Percentiles rank a stretch among this genome's conserved stretches.
Conservation (phyloP, 2,329 filamentous ascomycete genomes). For the Diaporthe vaccinii region DNA sequence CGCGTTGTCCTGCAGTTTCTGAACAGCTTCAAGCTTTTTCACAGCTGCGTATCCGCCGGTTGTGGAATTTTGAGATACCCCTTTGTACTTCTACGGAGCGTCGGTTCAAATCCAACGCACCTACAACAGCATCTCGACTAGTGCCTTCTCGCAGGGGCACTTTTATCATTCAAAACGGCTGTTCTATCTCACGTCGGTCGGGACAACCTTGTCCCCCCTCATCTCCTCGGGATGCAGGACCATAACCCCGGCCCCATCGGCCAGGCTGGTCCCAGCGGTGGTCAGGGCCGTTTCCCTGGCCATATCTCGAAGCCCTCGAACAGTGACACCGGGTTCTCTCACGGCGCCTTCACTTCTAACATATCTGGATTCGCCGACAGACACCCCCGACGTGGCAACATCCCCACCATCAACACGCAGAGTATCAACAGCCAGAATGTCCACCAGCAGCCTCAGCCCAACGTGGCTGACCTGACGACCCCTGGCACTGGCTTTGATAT, state of each 20-base stretch:
- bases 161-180: slow-evolving; percentile 81
- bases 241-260: slow-evolving; percentile 73
- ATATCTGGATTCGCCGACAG: slow-evolving; percentile 87
- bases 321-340: slow-evolving; percentile 90
- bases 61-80: slow-evolving; percentile 42
- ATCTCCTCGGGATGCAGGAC: slow-evolving; percentile 93
- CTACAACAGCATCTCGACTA: slow-evolving; percentile 48
- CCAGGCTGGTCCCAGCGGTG: slow-evolving; percentile 69
- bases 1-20: slow-evolving; percentile 39
- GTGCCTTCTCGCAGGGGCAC: slow-evolving; percentile 67
- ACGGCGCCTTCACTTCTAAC: slow-evolving; percentile 92
- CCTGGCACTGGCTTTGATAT: slow-evolving; percentile 94
- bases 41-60: slow-evolving; percentile 28
- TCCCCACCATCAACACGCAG: slow-evolving; percentile 93
- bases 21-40: slow-evolving; percentile 33
- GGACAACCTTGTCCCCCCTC: slow-evolving; percentile 90
- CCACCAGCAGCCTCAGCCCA: slow-evolving; percentile 59
- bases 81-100: slow-evolving; percentile 39
- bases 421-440: slow-evolving; percentile 62
- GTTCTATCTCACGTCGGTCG: slow-evolving; percentile 81
- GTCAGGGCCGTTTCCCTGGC: slow-evolving; percentile 73
- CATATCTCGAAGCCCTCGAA: slow-evolving; percentile 85
- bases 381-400: slow-evolving; percentile 85
- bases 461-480: slow-evolving; percentile 81
- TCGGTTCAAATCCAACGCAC: slow-evolving; percentile 46